A percentile compares a stretch with the other conserved stretches of the same genome.
Conservation (phyloP, 2,329 filamentous ascomycete species). For the Cladosporium colombiae region DNA sequence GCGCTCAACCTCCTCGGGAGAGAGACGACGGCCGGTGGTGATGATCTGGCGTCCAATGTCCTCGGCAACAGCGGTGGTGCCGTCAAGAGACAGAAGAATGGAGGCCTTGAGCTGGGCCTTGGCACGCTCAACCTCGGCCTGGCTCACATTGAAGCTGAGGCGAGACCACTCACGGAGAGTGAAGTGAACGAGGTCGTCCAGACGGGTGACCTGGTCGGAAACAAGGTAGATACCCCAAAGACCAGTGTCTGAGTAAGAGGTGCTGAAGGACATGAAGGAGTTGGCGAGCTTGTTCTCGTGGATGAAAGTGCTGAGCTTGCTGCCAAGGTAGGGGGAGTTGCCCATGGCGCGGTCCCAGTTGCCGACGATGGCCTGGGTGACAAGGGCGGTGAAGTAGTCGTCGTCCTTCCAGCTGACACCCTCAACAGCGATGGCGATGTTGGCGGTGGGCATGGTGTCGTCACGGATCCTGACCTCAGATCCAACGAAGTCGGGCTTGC, state of each 20-base stretch:
- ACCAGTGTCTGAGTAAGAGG: conserved; percentile 98
- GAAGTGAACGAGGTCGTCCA: conserved; percentile 98
- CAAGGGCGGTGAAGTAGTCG: conserved; percentile 97
- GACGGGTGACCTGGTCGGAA: conserved; percentile 78
- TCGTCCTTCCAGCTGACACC: conserved; percentile 99
- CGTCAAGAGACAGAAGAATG: conserved; percentile 93
- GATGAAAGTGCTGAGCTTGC: conserved; percentile 94
- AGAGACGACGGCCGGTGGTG: conserved; percentile 90
- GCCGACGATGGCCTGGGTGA: conserved; percentile 96
- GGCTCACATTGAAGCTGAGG: conserved; percentile 81
- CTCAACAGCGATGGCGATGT: conserved; percentile 98
- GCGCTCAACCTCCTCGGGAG: conserved; percentile 90
- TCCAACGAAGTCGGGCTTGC: conserved; percentile 91
- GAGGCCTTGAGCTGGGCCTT: conserved; percentile 99
- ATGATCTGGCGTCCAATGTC: conserved; percentile 98
- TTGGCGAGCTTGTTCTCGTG: conserved; percentile 95
- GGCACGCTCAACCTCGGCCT: conserved; percentile 93
- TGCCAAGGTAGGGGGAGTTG: conserved; percentile 93
- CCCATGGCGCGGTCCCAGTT: conserved; percentile 99
- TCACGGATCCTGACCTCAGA: conserved; percentile 95
- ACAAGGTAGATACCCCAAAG: conserved; percentile 99
- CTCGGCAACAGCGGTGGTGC: conserved; percentile 94
- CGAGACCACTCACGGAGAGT: conserved; percentile 97
- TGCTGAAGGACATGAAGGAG: conserved; percentile 99
- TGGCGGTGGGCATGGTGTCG: conserved; percentile 91